These are phyloP conservation scores for Silene uniflora DNA, from an alignment of 148 eudicot species.

Conservation along the genomic window DNA sequence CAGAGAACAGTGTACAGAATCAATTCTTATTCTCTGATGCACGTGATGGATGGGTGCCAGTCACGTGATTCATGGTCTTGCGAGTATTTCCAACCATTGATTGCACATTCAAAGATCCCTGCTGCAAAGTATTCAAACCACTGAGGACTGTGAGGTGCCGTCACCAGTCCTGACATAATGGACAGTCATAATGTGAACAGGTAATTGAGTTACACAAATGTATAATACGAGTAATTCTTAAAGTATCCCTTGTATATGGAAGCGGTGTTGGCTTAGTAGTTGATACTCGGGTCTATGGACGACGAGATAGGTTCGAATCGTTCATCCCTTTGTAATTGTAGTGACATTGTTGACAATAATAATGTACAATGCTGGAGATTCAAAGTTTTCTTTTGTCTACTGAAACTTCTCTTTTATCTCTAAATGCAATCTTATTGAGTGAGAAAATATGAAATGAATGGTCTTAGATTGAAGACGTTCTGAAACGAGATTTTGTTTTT, in stretches of 20 bases:
- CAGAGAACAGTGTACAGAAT: too few species aligned
- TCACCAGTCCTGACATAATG: background rate
- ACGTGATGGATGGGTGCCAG: too few species aligned
- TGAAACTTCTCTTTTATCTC: too few species aligned
- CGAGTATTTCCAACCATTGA: background rate
- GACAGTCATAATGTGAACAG: background rate
- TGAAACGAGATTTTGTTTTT: too few species aligned
- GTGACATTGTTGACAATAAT: background rate
- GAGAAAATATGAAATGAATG: too few species aligned
- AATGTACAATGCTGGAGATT: background rate
- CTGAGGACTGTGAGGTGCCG: background rate
- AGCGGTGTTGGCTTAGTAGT: background rate
- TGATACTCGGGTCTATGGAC: background rate
- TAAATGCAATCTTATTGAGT: too few species aligned
- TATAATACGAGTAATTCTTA: too few species aligned
- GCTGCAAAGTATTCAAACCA: background rate
- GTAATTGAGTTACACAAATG: background rate
- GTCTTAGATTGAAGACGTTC: too few species aligned
- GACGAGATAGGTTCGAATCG: background rate
- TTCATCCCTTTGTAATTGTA: background rate
- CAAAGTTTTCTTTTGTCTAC: too few species aligned
- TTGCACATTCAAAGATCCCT: background rate
- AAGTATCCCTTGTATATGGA: background rate
- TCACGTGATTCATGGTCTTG: background rate
- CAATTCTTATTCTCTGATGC: too few species aligned